Conservation (phyloP, 371 early-diverging fungal genomes). For the Lichtheimia ornata region DNA sequence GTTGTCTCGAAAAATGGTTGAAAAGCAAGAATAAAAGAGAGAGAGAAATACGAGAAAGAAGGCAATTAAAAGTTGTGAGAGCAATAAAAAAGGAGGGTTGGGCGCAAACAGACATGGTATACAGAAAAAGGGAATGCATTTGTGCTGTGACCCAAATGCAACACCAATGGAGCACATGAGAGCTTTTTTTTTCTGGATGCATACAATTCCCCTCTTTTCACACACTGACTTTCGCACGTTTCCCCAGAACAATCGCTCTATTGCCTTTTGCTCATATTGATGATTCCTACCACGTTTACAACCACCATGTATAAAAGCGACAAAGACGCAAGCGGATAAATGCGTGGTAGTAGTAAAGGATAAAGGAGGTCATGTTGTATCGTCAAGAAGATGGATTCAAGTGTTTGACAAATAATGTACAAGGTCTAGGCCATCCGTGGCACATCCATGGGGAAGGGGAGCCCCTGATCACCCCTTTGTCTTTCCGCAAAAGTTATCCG, state of each 20-base stretch:
- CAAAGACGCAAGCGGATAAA: too few relatives aligned
- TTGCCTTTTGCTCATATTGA: background rate
- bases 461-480: too few relatives aligned
- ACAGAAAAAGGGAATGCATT: conserved; percentile 8
- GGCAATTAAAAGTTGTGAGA: background rate
- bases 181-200: conserved; percentile 1
- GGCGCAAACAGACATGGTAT: background rate
- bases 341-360: too few relatives aligned
- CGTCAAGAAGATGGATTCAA: too few relatives aligned
- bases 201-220: too few relatives aligned
- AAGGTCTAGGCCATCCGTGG: conserved; percentile 1
- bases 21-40: background rate
- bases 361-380: too few relatives aligned
- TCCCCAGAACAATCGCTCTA: too few relatives aligned
- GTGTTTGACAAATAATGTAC: background rate
- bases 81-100: conserved; percentile 2
- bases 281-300: too few relatives aligned
- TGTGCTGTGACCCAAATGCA: conserved; percentile 11
- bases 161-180: conserved; percentile 5
- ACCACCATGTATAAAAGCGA: too few relatives aligned
- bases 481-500: too few relatives aligned
- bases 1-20: too few relatives aligned
- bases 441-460: background rate
- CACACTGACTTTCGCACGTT: too few relatives aligned
- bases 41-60: conserved; percentile 3